A percentile compares a stretch with the other conserved stretches of the same genome.
Evolutionary conservation across 257 asterid species (phyloP).

Genomic region (Primulina tabacum): DNA sequence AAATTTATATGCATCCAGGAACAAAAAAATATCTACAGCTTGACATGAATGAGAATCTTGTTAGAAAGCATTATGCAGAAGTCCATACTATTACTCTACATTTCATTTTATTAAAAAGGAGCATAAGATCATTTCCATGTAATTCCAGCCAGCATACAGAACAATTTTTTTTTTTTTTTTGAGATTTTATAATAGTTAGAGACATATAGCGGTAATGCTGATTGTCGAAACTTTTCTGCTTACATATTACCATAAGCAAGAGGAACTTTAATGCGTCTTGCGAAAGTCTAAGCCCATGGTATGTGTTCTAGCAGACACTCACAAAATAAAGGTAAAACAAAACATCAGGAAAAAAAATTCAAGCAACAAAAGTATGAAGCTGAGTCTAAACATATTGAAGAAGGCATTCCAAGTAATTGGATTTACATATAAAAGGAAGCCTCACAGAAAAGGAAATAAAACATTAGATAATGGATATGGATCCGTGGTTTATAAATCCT

Average conservation of each 20-base stretch:
- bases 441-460: background rate
- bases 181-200: too few species aligned
- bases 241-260: background rate
- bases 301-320: background rate
- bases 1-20: background rate
- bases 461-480: background rate
- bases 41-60: background rate
- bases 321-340: background rate
- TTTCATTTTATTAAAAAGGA: too few species aligned
- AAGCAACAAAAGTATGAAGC: background rate
- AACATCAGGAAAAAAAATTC: background rate
- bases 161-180: background rate
- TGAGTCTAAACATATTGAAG: background rate
- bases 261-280: background rate
- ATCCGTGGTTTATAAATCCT: background rate
- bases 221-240: background rate
- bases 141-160: background rate
- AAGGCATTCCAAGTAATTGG: background rate
- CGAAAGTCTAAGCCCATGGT: background rate
- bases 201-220: too few species aligned
- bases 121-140: too few species aligned
- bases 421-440: background rate
- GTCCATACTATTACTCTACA: too few species aligned
- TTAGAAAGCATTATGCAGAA: too few species aligned
- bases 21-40: background rate